Evolutionary conservation across 1,139 yeast genomes (phyloP).

Genomic region (Hyphopichia pseudoburtonii): DNA sequence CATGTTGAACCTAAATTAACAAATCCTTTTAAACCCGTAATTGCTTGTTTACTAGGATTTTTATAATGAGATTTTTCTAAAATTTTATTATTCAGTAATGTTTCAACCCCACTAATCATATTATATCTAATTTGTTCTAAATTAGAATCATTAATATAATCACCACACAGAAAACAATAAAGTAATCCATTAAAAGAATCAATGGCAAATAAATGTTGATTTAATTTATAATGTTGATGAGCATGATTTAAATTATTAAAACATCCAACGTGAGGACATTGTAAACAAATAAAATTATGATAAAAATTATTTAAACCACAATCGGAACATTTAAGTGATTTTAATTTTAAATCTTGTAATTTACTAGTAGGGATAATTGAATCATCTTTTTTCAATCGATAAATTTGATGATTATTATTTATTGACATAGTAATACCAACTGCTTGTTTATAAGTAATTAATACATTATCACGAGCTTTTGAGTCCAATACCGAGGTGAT

Average conservation of each 20-base stretch:
- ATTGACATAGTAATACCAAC: conserved; percentile 44
- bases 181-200: conserved; percentile 59
- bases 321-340: conserved; percentile 50
- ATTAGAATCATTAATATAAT: conserved; percentile 61
- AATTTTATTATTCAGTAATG: conserved; percentile 9
- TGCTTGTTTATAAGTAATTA: conserved; percentile 60
- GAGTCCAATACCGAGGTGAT: conserved; percentile 53
- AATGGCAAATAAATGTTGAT: conserved; percentile 75
- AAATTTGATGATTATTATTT: conserved; percentile 11
- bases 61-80: conserved; percentile 18
- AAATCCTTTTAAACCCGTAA: conserved; percentile 80
- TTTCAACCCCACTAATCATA: too few species aligned
- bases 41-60: conserved; percentile 60
- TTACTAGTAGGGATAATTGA: conserved; percentile 27
- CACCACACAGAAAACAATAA: conserved; percentile 77
- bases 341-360: conserved; percentile 39
- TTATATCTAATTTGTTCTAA: conserved; percentile 57
- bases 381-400: conserved; percentile 31
- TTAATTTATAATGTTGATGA: conserved; percentile 54
- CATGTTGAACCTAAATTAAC: conserved; percentile 96
- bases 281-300: conserved; percentile 67
- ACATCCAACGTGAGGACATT: conserved; percentile 85
- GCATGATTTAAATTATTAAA: conserved; percentile 53
- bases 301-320: conserved; percentile 49
- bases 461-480: conserved; percentile 54